Evolutionary conservation across 2,329 filamentous ascomycete genomes (phyloP).

Genomic region (Scytalidium sp.): DNA sequence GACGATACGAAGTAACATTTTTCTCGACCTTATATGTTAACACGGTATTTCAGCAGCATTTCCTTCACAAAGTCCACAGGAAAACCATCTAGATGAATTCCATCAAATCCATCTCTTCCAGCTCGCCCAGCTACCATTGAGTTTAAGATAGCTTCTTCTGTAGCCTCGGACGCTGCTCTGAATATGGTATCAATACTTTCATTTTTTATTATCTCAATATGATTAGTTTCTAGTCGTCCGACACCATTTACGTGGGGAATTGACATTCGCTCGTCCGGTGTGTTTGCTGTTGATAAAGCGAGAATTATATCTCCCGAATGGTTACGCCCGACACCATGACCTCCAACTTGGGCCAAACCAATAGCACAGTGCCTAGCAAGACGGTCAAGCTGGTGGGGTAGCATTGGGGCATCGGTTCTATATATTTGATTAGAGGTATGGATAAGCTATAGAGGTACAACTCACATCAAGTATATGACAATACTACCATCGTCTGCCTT

Average conservation of each 20-base stretch:
- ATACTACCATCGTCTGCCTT: constrained; percentile 60
- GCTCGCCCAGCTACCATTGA: constrained; percentile 56
- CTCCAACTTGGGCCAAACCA: constrained; percentile 58
- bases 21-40: constrained; percentile 1
- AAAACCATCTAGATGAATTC: constrained; percentile 45
- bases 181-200: constrained; percentile 59
- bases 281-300: constrained; percentile 61
- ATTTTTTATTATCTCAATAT: constrained; percentile 51
- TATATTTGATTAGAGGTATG: constrained; percentile 1
- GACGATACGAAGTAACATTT: background rate
- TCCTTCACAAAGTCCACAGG: constrained; percentile 43
- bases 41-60: constrained; percentile 39
- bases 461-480: constrained; percentile 50
- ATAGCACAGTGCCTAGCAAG: constrained; percentile 60
- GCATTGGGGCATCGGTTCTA: constrained; percentile 56
- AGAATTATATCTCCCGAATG: constrained; percentile 65
- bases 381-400: constrained; percentile 53
- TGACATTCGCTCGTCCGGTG: constrained; percentile 16
- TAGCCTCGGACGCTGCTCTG: constrained; percentile 58
- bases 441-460: background rate
- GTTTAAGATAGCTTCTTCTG: constrained; percentile 66
- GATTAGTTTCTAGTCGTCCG: constrained; percentile 35
- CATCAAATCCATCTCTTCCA: constrained; percentile 52
- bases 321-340: constrained; percentile 52
- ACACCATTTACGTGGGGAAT: constrained; percentile 22